These are phyloP conservation scores for Daedaleopsis nitida DNA, from an alignment of 768 basidiomycete species.

Conservation along the genomic window DNA sequence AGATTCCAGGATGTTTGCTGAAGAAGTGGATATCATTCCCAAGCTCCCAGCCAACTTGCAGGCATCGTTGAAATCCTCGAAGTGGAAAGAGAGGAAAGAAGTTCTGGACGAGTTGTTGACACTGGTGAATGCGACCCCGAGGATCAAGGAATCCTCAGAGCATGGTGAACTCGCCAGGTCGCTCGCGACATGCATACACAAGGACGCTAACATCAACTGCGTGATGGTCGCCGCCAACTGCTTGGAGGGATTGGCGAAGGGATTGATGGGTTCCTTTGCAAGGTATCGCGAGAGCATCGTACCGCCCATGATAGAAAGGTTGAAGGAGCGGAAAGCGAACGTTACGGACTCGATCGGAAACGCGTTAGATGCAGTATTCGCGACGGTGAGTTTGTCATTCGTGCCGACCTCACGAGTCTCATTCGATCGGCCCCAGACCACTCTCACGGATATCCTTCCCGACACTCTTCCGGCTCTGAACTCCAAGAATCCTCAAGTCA, in stretches of 20 bases:
- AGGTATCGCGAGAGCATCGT: constrained; percentile 73
- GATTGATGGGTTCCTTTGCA: constrained; percentile 72
- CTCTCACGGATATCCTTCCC: constrained; percentile 77
- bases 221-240: constrained; percentile 87
- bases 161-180: constrained; percentile 75
- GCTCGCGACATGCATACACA: constrained; percentile 77
- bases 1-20: constrained; percentile 80
- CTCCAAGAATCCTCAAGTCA: constrained; percentile 96
- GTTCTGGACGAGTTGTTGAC: constrained; percentile 81
- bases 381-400: constrained; percentile 59
- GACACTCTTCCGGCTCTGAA: constrained; percentile 77
- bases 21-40: constrained; percentile 76
- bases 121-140: constrained; percentile 66
- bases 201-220: constrained; percentile 94
- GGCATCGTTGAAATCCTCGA: constrained; percentile 78
- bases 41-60: constrained; percentile 79
- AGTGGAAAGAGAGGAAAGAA: constrained; percentile 98
- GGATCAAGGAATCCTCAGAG: constrained; percentile 80
- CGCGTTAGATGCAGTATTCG: constrained; percentile 87
- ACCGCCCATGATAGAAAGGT: constrained; percentile 76
- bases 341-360: constrained; percentile 88
- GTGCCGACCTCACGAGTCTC: constrained; percentile 5
- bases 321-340: constrained; percentile 92
- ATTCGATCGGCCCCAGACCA: constrained; percentile 51
- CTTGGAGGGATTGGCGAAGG: constrained; percentile 84